These are phyloP conservation scores for Nicotiana obtusifolia DNA, from an alignment of 257 asterid genomes.

Conservation along the genomic window DNA sequence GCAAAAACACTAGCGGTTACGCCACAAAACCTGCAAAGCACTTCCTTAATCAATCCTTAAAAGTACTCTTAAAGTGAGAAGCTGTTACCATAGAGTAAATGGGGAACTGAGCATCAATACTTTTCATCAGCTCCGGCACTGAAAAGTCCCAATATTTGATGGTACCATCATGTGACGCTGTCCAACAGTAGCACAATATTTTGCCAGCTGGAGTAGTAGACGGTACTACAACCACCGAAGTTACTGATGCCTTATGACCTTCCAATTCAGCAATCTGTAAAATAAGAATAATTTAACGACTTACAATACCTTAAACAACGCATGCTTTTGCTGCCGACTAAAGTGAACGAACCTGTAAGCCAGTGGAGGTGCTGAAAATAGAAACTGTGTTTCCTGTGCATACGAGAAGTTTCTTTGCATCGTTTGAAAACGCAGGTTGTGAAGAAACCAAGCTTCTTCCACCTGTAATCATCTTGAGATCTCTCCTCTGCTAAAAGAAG, in stretches of 20 bases:
- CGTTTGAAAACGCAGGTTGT: conserved; percentile 92
- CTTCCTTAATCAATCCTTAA: background rate
- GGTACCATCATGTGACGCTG: conserved; percentile 86
- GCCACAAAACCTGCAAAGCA: background rate
- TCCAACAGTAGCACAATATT: conserved; percentile 68
- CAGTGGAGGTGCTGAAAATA: conserved; percentile 86
- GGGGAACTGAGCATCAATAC: conserved; percentile 47
- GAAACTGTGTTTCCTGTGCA: conserved; percentile 88
- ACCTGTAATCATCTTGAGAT: conserved; percentile 47
- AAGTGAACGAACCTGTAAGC: conserved; percentile 47
- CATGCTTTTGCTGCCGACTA: background rate
- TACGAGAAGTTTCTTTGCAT: conserved; percentile 62
- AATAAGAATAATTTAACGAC: background rate
- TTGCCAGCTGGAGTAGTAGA: conserved; percentile 41
- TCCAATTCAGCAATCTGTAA: conserved; percentile 74
- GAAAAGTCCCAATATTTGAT: conserved; percentile 86
- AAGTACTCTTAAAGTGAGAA: background rate
- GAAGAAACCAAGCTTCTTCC: conserved; percentile 75
- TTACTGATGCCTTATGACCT: conserved; percentile 71
- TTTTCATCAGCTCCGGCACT: conserved; percentile 60
- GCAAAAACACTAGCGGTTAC: background rate
- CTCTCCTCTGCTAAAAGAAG: background rate
- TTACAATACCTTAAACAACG: background rate
- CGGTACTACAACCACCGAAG: conserved; percentile 82
- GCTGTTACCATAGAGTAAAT: conserved; percentile 64